Conservation (phyloP, 108 stramenopile species). For the Pseudonitzschia multiseries region DNA sequence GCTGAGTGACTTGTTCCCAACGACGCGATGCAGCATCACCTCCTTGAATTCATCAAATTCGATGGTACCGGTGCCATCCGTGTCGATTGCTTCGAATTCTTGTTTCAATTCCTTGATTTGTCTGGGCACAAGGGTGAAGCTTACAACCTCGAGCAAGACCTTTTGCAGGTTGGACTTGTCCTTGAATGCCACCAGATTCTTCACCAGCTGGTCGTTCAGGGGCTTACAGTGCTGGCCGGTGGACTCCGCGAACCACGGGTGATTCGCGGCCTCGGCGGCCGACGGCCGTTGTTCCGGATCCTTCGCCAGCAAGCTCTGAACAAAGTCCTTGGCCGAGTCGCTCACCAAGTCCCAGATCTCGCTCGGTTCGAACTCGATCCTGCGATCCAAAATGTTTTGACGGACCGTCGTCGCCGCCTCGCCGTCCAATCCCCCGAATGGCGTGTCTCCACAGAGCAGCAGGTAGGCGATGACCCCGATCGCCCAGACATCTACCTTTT, state of each 20-base stretch:
- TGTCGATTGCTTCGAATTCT: conserved; percentile 82
- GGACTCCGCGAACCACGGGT: conserved; percentile 65
- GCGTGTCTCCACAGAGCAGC: conserved; percentile 79
- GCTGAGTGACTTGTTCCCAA: conserved; percentile 52
- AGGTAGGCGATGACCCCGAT: conserved; percentile 89
- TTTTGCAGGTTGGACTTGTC: conserved; percentile 81
- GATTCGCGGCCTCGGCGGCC: conserved; percentile 61
- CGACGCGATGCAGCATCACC: conserved; percentile 63
- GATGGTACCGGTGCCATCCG: conserved; percentile 79
- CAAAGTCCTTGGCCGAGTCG: conserved; percentile 65
- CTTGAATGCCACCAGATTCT: conserved; percentile 72
- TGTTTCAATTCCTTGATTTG: conserved; percentile 69
- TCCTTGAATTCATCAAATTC: conserved; percentile 56
- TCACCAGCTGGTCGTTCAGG: conserved; percentile 63
- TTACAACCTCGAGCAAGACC: conserved; percentile 75
- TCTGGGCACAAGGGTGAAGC: conserved; percentile 81
- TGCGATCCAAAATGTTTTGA: conserved; percentile 53
- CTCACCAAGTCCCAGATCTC: conserved; percentile 79
- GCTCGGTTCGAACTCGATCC: conserved; percentile 62
- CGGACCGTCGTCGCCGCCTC: conserved; percentile 60
- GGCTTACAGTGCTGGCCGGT: conserved; percentile 37
- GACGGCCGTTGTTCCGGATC: conserved; percentile 69
- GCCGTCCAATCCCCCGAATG: conserved; percentile 86
- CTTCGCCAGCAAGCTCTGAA: conserved; percentile 55
- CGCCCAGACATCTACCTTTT: conserved; percentile 84